Evolutionary conservation across 345 rosid genomes (phyloP).

Genomic region (Ceriops tagal): DNA sequence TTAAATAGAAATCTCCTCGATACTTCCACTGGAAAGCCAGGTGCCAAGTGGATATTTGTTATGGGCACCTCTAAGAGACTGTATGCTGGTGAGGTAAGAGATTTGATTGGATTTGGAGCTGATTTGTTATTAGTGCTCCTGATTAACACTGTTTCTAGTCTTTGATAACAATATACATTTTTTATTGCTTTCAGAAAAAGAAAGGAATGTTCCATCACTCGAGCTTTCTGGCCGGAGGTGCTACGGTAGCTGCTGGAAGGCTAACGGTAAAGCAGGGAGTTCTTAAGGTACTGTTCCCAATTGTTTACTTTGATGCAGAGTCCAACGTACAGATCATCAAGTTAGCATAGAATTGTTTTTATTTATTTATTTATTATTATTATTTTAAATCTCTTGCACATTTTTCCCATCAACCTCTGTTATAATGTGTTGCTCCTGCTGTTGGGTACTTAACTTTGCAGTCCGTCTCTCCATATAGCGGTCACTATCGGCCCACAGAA

Average conservation of each 20-base stretch:
- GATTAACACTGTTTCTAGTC: background rate
- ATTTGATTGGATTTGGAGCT: background rate
- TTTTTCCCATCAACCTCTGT: background rate
- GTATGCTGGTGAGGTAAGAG: slow-evolving; percentile 66
- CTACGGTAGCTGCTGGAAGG: slow-evolving; percentile 88
- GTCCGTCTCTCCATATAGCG: slow-evolving; percentile 88
- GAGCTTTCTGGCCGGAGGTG: slow-evolving; percentile 95
- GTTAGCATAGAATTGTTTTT: background rate
- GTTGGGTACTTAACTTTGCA: slow-evolving; percentile 27
- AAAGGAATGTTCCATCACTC: slow-evolving; percentile 94
- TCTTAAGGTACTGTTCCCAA: slow-evolving; percentile 52
- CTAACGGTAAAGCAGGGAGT: slow-evolving; percentile 57
- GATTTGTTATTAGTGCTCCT: too few relatives aligned
- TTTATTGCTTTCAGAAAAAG: slow-evolving; percentile 58
- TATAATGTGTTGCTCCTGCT: background rate
- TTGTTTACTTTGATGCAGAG: background rate
- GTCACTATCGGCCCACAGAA: slow-evolving; percentile 85
- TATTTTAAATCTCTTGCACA: too few relatives aligned
- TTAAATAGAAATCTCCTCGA: slow-evolving; percentile 48
- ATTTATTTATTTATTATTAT: too few relatives aligned
- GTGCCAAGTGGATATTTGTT: slow-evolving; percentile 78
- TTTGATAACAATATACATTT: background rate
- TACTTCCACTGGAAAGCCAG: slow-evolving; percentile 42
- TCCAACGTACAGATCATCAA: background rate
- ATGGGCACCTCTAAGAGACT: slow-evolving; percentile 76